Conservation (phyloP, 139 green algal genomes). For the Desmodesmus armatus region DNA sequence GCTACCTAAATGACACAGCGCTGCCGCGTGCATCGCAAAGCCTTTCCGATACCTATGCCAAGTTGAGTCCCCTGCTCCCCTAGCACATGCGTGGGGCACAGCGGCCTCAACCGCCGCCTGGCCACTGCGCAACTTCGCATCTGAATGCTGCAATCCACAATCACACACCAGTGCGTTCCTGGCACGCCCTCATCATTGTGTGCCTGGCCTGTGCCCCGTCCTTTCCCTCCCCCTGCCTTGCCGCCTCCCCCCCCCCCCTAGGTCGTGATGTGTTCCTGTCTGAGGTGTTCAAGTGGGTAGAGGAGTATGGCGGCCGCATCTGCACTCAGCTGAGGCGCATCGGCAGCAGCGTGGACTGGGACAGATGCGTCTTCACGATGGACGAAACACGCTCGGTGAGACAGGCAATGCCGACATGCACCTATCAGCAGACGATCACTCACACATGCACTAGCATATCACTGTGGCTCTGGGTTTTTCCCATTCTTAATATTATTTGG, state of each 20-base stretch:
- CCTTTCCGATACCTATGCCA: no score
- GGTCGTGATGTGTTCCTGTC: slow-evolving; percentile 93
- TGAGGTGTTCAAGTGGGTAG: slow-evolving; percentile 90
- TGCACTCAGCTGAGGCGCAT: slow-evolving; percentile 90
- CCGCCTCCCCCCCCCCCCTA: slow-evolving; percentile 52
- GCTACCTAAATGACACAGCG: no score
- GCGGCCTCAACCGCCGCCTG: no score
- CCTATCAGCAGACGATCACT: no score
- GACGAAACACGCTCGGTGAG: slow-evolving; percentile 86
- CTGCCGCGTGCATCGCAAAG: no score
- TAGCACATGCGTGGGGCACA: no score
- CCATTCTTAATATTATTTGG: no score
- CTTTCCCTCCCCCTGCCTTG: not conserved
- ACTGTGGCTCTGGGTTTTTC: no score
- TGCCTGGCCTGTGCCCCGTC: not conserved
- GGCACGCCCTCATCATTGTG: not conserved
- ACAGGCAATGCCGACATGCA: no score
- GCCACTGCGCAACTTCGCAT: no score
- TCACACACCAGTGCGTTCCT: not conserved
- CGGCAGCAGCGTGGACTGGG: slow-evolving; percentile 94
- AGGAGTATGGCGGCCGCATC: slow-evolving; percentile 92
- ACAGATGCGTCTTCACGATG: slow-evolving; percentile 95
- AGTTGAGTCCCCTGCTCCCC: no score
- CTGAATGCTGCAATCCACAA: not conserved
- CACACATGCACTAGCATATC: no score